These are phyloP conservation scores for Chamaenerion angustifolium DNA, from an alignment of 345 rosid species.

Conservation along the genomic window DNA sequence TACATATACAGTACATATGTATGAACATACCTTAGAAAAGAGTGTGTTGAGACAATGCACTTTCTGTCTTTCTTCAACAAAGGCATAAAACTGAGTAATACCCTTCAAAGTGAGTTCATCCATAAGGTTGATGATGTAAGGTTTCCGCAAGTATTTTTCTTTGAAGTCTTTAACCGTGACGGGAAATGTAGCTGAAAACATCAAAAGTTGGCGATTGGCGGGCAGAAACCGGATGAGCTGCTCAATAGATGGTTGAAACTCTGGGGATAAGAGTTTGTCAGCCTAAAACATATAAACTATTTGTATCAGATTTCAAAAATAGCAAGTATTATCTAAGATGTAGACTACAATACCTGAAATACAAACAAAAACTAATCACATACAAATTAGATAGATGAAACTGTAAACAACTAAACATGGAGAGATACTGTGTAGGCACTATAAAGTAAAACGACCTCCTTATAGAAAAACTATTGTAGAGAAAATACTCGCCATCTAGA, in stretches of 20 bases:
- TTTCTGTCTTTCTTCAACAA: slow-evolving; percentile 99
- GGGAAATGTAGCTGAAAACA: slow-evolving; percentile 98
- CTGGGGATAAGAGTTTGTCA: slow-evolving; percentile 95
- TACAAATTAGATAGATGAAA: no score
- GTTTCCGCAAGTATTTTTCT: slow-evolving; percentile 70
- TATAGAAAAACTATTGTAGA: no score
- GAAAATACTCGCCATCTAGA: no score
- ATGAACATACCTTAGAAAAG: slow-evolving; percentile 73
- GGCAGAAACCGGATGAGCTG: slow-evolving; percentile 87
- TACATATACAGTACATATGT: background rate
- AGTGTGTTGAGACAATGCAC: slow-evolving; percentile 99
- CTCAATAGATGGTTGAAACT: slow-evolving; percentile 93
- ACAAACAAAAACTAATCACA: no score
- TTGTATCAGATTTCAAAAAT: slow-evolving; percentile 22
- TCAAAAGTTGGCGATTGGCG: slow-evolving; percentile 69
- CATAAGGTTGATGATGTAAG: slow-evolving; percentile 95
- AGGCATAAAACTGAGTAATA: slow-evolving; percentile 91
- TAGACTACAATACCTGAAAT: no score
- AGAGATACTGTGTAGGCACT: no score
- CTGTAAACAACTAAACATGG: no score
- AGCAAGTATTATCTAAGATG: no score
- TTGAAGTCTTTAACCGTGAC: slow-evolving; percentile 96
- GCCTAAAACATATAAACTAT: slow-evolving; percentile 44
- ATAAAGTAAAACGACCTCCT: no score
- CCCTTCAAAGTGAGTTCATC: slow-evolving; percentile 97